These are phyloP conservation scores for Pseudopithomyces chartarum DNA, from an alignment of 2,329 filamentous ascomycete genomes.

Conservation along the genomic window DNA sequence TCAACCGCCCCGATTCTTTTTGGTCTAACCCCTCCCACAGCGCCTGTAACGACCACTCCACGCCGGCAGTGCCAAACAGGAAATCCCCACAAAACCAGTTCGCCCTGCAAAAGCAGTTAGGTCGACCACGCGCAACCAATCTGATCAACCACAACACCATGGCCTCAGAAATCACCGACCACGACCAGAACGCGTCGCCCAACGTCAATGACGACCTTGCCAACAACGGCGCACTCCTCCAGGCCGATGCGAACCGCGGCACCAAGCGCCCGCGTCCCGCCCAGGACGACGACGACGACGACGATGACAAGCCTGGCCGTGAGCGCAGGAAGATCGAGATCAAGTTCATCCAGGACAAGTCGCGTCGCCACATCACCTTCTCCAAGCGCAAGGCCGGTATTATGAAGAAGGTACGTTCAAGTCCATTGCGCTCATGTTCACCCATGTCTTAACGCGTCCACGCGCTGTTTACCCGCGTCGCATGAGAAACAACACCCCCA, in stretches of 20 bases:
- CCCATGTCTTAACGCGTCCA: conserved; percentile 24
- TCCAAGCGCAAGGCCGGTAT: conserved; percentile 99
- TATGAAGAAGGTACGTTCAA: conserved; percentile 92
- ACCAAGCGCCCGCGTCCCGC: conserved; percentile 86
- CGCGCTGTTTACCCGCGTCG: conserved; percentile 27
- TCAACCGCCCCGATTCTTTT: conserved; percentile 37
- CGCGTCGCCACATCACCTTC: conserved; percentile 98
- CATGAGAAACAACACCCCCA: conserved; percentile 33
- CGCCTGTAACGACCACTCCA: conserved; percentile 37
- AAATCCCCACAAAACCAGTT: conserved; percentile 40
- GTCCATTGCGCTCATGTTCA: conserved; percentile 16
- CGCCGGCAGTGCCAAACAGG: conserved; percentile 35
- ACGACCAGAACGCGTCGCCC: conserved; percentile 57
- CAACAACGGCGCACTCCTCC: conserved; percentile 59
- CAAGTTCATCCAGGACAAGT: conserved; percentile 99
- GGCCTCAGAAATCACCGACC: conserved; percentile 56
- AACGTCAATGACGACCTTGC: conserved; percentile 58
- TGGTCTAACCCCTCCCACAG: conserved; percentile 38
- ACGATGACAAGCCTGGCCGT: conserved; percentile 95
- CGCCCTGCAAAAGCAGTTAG: conserved; percentile 45
- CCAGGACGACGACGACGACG: conserved; percentile 92
- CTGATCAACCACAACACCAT: conserved; percentile 38
- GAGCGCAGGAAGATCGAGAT: conserved; percentile 99
- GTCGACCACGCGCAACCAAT: conserved; percentile 43
- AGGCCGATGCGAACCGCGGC: conserved; percentile 73